Evolutionary conservation across 768 basidiomycete genomes (phyloP).

Genomic region (Amanita rubescens): DNA sequence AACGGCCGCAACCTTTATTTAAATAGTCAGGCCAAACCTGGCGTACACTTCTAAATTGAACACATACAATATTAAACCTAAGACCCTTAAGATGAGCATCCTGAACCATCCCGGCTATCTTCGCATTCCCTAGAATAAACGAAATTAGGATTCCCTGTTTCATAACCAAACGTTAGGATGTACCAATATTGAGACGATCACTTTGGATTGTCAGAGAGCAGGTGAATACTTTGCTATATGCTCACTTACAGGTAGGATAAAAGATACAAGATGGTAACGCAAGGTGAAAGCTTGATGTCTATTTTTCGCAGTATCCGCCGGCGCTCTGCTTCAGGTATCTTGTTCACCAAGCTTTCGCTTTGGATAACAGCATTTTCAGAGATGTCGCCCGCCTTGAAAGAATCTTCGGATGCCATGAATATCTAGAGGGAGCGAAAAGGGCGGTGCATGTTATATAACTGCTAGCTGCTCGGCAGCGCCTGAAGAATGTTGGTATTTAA

Average conservation of each 20-base stretch:
- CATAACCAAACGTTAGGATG: not conserved
- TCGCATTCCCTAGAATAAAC: constrained; percentile 15
- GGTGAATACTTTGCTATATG: not conserved
- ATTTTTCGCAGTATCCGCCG: too few species aligned
- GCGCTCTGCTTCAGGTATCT: constrained; percentile 7
- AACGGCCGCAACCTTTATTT: constrained; percentile 15
- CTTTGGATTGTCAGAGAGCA: constrained; percentile 6
- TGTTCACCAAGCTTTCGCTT: not conserved
- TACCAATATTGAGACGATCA: constrained; percentile 21
- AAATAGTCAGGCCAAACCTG: constrained; percentile 1
- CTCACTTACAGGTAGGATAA: constrained; percentile 30
- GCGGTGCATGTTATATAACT: too few species aligned
- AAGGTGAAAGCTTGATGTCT: too few species aligned
- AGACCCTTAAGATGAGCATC: constrained; percentile 18
- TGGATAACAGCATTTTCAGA: not conserved
- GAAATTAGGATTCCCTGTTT: not conserved
- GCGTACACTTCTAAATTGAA: not conserved
- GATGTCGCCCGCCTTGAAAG: not conserved
- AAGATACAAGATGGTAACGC: too few species aligned
- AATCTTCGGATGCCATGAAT: not conserved
- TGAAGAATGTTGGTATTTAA: too few species aligned
- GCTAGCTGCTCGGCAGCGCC: too few species aligned
- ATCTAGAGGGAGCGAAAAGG: not conserved
- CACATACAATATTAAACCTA: constrained; percentile 19
- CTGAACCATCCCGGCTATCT: constrained; percentile 19